Conservation (phyloP, 352 stramenopile genomes). For the Phytophthora fragariae region DNA sequence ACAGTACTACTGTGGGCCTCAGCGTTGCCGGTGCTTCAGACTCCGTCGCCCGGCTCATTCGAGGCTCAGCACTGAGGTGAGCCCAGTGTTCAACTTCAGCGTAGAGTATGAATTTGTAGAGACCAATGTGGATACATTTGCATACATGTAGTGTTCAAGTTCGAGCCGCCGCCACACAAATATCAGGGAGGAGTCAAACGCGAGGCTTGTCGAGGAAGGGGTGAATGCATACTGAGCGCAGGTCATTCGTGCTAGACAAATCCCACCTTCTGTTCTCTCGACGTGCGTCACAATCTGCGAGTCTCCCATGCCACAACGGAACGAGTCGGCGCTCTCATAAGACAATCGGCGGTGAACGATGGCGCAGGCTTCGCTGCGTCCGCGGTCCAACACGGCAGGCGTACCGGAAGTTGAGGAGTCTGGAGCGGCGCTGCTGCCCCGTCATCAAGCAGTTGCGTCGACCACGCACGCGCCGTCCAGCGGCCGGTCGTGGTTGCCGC, state of each 20-base stretch:
- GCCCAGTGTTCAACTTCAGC: too few relatives aligned
- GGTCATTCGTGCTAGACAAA: conserved; percentile 13
- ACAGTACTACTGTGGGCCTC: too few relatives aligned
- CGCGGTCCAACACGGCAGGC: conserved; percentile 22
- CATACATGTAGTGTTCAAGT: too few relatives aligned
- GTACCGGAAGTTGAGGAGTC: neutral
- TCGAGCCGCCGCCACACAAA: too few relatives aligned
- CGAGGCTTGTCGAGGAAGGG: neutral
- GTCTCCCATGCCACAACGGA: conserved; percentile 20
- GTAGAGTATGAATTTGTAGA: too few relatives aligned
- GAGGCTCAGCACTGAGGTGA: too few relatives aligned
- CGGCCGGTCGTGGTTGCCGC: conserved; percentile 26
- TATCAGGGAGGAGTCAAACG: neutral
- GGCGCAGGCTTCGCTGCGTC: conserved; percentile 28
- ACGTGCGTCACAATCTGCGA: conserved; percentile 20
- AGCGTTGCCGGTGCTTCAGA: too few relatives aligned
- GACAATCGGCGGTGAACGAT: conserved; percentile 23
- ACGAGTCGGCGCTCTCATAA: conserved; percentile 7
- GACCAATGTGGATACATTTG: too few relatives aligned
- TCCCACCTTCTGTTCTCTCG: conserved; percentile 15
- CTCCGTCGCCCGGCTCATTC: too few relatives aligned
- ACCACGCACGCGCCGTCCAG: conserved; percentile 16
- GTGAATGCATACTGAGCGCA: neutral
- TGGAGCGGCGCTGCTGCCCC: conserved; percentile 10
- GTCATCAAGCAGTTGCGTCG: neutral